Conservation (phyloP, 2,329 filamentous ascomycete species). For the Penicillium sp. region DNA sequence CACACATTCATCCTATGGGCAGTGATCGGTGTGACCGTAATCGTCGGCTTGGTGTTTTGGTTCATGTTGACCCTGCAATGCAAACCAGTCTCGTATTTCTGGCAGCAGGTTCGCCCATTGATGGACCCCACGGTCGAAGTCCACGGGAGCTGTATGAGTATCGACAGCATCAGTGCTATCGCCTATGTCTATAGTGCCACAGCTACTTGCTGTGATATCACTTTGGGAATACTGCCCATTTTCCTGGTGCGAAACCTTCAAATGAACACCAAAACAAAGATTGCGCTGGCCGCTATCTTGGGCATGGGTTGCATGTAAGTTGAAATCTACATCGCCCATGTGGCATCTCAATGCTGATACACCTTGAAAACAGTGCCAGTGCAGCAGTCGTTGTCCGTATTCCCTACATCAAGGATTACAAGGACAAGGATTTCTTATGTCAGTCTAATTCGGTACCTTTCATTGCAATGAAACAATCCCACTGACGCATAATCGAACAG, state of each 20-base stretch:
- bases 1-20: conserved; percentile 43
- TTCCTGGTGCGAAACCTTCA: conserved; percentile 50
- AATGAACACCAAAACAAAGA: conserved; percentile 50
- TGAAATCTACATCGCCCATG: no score
- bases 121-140: background rate
- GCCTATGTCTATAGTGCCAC: conserved; percentile 50
- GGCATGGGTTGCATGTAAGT: conserved; percentile 50
- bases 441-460: no score
- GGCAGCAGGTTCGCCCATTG: conserved; percentile 33
- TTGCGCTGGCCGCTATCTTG: conserved; percentile 49
- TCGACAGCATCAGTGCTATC: conserved; percentile 47
- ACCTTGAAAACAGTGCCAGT: conserved; percentile 26
- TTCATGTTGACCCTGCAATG: conserved; percentile 48
- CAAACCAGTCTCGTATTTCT: conserved; percentile 46
- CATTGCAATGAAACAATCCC: background rate
- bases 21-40: conserved; percentile 37
- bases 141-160: conserved; percentile 38
- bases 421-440: conserved; percentile 32
- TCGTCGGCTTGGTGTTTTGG: conserved; percentile 43
- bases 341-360: no score
- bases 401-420: conserved; percentile 32
- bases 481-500: conserved; percentile 10
- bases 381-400: conserved; percentile 36
- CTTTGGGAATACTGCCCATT: conserved; percentile 49
- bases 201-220: conserved; percentile 47